Evolutionary conservation across 1,284 basidiomycete species (phyloP), one percentile per base, ranked within the genome.

Genomic region (Cryptococcus sp.): DNA sequence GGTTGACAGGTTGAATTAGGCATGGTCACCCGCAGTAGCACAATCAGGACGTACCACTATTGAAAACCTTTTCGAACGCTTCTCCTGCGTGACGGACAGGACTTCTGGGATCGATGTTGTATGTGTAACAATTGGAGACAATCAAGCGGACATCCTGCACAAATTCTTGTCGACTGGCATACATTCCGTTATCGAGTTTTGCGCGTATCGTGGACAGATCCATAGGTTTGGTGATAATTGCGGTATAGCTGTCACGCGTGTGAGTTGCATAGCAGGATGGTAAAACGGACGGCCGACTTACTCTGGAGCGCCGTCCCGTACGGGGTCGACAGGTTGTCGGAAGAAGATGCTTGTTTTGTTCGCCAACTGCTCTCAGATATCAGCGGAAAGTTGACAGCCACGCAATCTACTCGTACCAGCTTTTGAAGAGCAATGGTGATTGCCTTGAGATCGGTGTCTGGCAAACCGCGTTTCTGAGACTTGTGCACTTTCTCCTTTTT

Each of bases 221-320:
- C 91, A 99, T 98, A 0, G 96, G 95, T 16, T 88, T 82, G 74
- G 90, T 89, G 78, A 99, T 89, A 57, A 95, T 80, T 52, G 89
- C 86, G 68, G 93, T 92, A 77, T 98, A 98, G 64, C 91, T 93
- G 62, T 37, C 2, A 37, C 13, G 46, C 29, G 17, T 1, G 37
- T 48, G 15, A 34, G 16, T 39, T 37, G 5, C 40, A 13, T 37
- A 23, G 16, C 25, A n/a, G 25, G 16, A 2, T 15, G 3, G 17
- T 15, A 44, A 17, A 2, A 48, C 22, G 20, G 41, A n/a, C 15
- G 16, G 16, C 47, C 15, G 34, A 80, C 84, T 53, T 73, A 93
- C 89, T 89, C 87, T 17, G 89, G 89, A 17, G 90, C 90, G 68
- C 85, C 83, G 69, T 94, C 90, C 64, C 91, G 83, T 22, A 93